Evolutionary conservation across 2,329 filamentous ascomycete species (phyloP).

Genomic region (Chaetomium sp.): DNA sequence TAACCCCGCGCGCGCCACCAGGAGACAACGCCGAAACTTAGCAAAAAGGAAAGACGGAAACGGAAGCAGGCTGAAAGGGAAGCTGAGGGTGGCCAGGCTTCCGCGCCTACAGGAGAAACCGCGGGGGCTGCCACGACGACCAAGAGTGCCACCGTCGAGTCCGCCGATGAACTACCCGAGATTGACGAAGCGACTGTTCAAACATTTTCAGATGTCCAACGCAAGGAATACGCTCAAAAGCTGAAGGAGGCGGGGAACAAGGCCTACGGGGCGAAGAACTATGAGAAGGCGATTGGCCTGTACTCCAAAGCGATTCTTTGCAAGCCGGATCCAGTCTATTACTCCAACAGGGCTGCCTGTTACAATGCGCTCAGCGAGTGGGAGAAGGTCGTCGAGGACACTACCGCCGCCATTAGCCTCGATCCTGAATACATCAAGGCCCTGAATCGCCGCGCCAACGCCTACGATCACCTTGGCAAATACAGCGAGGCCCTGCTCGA

Average conservation of each 20-base stretch:
- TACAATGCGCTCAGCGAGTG: slow-evolving; percentile 89
- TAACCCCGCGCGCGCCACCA: slow-evolving; percentile 22
- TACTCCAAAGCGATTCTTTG: slow-evolving; percentile 95
- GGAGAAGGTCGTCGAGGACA: slow-evolving; percentile 96
- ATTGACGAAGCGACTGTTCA: slow-evolving; percentile 52
- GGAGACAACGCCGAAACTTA: slow-evolving; percentile 60
- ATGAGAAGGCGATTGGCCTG: slow-evolving; percentile 85
- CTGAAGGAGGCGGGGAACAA: slow-evolving; percentile 95
- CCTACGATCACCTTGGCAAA: slow-evolving; percentile 86
- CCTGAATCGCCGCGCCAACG: slow-evolving; percentile 90
- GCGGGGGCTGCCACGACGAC: slow-evolving; percentile 35
- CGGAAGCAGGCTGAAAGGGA: slow-evolving; percentile 71
- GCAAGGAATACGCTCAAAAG: slow-evolving; percentile 81
- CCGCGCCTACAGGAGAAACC: slow-evolving; percentile 23
- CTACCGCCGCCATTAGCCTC: slow-evolving; percentile 86
- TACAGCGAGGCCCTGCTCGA: slow-evolving; percentile 94
- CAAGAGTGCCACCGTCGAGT: slow-evolving; percentile 48
- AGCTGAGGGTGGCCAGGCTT: slow-evolving; percentile 38
- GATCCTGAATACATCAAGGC: slow-evolving; percentile 97
- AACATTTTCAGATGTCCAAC: slow-evolving; percentile 54
- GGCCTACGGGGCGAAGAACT: slow-evolving; percentile 90
- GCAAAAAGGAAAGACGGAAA: slow-evolving; percentile 86
- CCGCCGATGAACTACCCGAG: slow-evolving; percentile 64
- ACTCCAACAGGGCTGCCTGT: slow-evolving; percentile 96
- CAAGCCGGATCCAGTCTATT: slow-evolving; percentile 96